Evolutionary conservation across 352 stramenopile species (phyloP).

Genomic region (Pilasporangium apinafurcum): DNA sequence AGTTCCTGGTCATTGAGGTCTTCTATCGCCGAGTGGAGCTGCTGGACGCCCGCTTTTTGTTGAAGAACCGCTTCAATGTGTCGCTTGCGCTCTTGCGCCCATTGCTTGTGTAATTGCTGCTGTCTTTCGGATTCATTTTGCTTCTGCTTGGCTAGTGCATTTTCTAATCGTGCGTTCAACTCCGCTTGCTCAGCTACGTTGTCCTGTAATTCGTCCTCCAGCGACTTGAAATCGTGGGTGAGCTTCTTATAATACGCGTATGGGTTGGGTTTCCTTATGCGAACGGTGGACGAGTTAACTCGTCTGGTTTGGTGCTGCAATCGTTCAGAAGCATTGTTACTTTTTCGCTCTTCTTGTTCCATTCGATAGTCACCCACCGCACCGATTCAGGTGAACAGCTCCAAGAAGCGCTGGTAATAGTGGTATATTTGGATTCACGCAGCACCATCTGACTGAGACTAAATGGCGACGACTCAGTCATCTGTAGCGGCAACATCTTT

Average conservation of each 20-base stretch:
- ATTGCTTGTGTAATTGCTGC: constrained; percentile 22
- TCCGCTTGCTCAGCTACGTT: too few relatives aligned
- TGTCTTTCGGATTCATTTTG: constrained; percentile 1
- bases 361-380: too few relatives aligned
- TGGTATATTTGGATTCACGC: too few relatives aligned
- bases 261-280: constrained; percentile 13
- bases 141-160: constrained; percentile 3
- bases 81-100: constrained; percentile 28
- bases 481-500: too few relatives aligned
- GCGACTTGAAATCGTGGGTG: constrained; percentile 28
- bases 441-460: too few relatives aligned
- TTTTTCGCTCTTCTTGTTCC: neutral
- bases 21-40: constrained; percentile 11
- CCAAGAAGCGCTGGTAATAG: too few relatives aligned
- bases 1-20: constrained; percentile 32
- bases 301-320: neutral
- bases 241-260: constrained; percentile 57
- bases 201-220: constrained; percentile 38
- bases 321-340: too few relatives aligned
- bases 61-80: constrained; percentile 25
- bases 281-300: neutral
- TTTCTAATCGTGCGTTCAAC: too few relatives aligned
- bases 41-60: constrained; percentile 12
- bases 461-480: too few relatives aligned
- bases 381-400: too few relatives aligned